Evolutionary conservation across 257 asterid genomes (phyloP).

Genomic region (Ilex aquifolium): DNA sequence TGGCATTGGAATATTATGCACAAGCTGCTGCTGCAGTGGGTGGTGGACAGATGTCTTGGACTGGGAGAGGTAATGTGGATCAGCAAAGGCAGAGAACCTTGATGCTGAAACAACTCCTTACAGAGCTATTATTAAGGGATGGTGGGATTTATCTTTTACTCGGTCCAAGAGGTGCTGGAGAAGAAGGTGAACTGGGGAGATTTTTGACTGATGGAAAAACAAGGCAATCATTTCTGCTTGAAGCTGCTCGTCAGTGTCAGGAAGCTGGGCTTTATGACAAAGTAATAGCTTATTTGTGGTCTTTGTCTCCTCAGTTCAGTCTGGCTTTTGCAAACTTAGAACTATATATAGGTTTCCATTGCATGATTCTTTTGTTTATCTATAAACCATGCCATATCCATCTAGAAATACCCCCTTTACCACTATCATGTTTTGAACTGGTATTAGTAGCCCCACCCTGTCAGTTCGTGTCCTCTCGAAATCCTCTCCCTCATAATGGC

Average conservation of each 20-base stretch:
- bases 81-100: conserved; percentile 79
- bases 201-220: conserved; percentile 63
- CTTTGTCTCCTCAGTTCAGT: not conserved
- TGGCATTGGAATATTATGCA: conserved; percentile 86
- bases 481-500: too few relatives aligned
- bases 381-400: too few relatives aligned
- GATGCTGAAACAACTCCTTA: conserved; percentile 83
- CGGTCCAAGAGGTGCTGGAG: conserved; percentile 87
- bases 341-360: too few relatives aligned
- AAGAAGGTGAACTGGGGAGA: conserved; percentile 83
- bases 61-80: conserved; percentile 71
- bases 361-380: too few relatives aligned
- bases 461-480: too few relatives aligned
- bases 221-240: conserved; percentile 71
- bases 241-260: conserved; percentile 82
- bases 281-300: conserved; percentile 32
- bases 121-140: conserved; percentile 69
- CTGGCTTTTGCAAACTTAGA: not conserved
- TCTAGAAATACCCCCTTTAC: too few relatives aligned
- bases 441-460: too few relatives aligned
- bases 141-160: conserved; percentile 75
- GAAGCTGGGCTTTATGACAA: conserved; percentile 82
- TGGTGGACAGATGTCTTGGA: conserved; percentile 91
- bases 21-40: conserved; percentile 97
- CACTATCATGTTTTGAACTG: too few relatives aligned